Evolutionary conservation across 2,329 filamentous ascomycete genomes (phyloP).

Genomic region (Alternaria postmessia): DNA sequence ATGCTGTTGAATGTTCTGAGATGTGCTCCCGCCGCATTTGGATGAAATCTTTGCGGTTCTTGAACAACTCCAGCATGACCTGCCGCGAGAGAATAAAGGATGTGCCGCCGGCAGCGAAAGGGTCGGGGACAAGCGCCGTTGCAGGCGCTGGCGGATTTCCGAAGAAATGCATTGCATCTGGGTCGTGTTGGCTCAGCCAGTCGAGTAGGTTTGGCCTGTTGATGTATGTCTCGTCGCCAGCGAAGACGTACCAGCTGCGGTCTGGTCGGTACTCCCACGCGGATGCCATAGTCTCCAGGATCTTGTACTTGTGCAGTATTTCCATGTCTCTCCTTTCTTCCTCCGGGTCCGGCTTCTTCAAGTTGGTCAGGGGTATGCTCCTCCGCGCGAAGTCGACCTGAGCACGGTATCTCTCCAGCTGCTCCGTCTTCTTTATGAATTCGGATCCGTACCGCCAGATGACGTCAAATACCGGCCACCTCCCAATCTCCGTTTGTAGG

Average conservation of each 20-base stretch:
- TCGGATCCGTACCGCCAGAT: slow-evolving; percentile 41
- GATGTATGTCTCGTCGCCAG: slow-evolving; percentile 67
- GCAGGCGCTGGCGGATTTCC: slow-evolving; percentile 51
- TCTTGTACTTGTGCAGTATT: slow-evolving; percentile 51
- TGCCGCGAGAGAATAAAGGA: slow-evolving; percentile 62
- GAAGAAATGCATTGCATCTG: slow-evolving; percentile 59
- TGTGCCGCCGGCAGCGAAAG: slow-evolving; percentile 62
- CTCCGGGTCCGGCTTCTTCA: slow-evolving; percentile 26
- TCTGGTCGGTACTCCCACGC: slow-evolving; percentile 52
- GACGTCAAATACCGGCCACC: slow-evolving; percentile 50
- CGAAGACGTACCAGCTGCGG: slow-evolving; percentile 67
- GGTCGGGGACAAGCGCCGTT: slow-evolving; percentile 43
- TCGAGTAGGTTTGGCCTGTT: slow-evolving; percentile 62
- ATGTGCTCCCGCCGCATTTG: slow-evolving; percentile 57
- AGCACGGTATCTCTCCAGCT: slow-evolving; percentile 49
- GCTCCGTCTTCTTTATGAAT: slow-evolving; percentile 39
- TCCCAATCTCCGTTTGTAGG: slow-evolving; percentile 43
- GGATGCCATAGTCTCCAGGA: slow-evolving; percentile 47
- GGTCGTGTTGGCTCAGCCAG: slow-evolving; percentile 62
- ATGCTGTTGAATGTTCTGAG: slow-evolving; percentile 58
- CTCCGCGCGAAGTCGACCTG: slow-evolving; percentile 41
- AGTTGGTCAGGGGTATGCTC: slow-evolving; percentile 37
- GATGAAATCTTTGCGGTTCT: slow-evolving; percentile 53
- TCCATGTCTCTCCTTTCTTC: slow-evolving; percentile 31
- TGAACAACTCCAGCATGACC: slow-evolving; percentile 55